Conservation (phyloP, 352 stramenopile species). For the Phytopythium ostracodes region DNA sequence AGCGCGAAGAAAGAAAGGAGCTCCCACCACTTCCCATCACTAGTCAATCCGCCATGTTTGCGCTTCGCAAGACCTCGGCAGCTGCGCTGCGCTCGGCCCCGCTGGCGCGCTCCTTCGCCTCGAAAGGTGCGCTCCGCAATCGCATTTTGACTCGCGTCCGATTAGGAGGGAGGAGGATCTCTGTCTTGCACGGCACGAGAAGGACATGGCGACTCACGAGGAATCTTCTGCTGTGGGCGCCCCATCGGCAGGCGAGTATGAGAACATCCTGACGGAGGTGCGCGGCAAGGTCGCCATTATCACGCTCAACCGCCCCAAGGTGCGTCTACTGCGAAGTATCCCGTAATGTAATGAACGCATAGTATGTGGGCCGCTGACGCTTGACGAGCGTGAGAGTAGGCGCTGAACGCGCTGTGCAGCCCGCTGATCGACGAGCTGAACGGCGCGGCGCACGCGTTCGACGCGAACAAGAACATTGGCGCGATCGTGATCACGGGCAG, state of each 20-base stretch:
- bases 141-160: background rate
- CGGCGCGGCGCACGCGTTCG: slow-evolving; percentile 88
- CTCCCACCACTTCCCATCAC: slow-evolving; percentile 1
- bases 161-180: background rate
- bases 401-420: slow-evolving; percentile 96
- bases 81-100: slow-evolving; percentile 16
- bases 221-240: background rate
- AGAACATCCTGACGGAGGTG: slow-evolving; percentile 87
- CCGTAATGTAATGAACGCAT: no score
- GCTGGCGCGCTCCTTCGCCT: slow-evolving; percentile 38
- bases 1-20: background rate
- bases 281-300: slow-evolving; percentile 92
- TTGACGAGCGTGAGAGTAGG: slow-evolving; percentile 21
- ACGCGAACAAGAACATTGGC: slow-evolving; percentile 91
- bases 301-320: slow-evolving; percentile 95
- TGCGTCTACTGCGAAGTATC: no score
- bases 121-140: slow-evolving; percentile 32
- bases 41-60: slow-evolving; percentile 33
- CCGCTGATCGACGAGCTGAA: slow-evolving; percentile 95
- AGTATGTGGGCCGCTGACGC: no score
- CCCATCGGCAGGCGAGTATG: slow-evolving; percentile 53
- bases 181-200: no score
- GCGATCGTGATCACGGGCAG: slow-evolving; percentile 96
- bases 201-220: slow-evolving; percentile 5
- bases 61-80: slow-evolving; percentile 28